Evolutionary conservation across 768 basidiomycete species (phyloP), one percentile per base, ranked within the genome.

Genomic region (Amanita rimosa): DNA sequence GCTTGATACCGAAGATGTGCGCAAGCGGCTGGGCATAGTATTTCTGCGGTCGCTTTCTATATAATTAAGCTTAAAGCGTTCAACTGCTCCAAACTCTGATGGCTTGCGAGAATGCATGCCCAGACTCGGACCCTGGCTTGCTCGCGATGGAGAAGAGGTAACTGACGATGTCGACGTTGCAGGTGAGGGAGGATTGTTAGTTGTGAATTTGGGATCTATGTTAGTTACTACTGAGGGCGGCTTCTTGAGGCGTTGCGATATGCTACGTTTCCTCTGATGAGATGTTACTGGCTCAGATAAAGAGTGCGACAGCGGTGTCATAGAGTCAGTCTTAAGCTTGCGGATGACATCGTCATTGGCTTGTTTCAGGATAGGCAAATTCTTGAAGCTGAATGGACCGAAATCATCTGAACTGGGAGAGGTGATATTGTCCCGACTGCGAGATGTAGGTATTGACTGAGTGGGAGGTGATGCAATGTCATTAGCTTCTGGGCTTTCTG

Each of bases 301-400:
- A 5, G 87, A 71, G 54, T 91, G 86, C 0, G 78, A 67, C 36
- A 93, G 73, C 10, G 90, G 88, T 0, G 76, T 68, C 67, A 93
- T 77, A 58, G 91, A 89, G 54, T 97, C 95, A 2, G 87, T 88
- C 66, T 89, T 85, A 60, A 98, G 73, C 66, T 97, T 96, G 52
- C 90, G 82, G 57, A 99, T 96, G 56, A 98, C 83, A 61, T 98
- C 94, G 65, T 99, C 96, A 62, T 99, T 99, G 14, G 91, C 93
- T 65, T 97, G 93, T 68, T 98, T 99, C 64, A 98, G 69, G 6
- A 96, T 79, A 0, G 91, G 91, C 36, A 97, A 64, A 61, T 99
- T 99, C 74, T 97, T 97, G 77, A 93, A 99, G 66, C 85, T 92
- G 71, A 99, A 99, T 0, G 91, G 83, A 17, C 96, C 96, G 66